phyloP scores from a whole-genome alignment of 1,139 yeast species.

The Casaregolazyma suthepensis region DNA sequence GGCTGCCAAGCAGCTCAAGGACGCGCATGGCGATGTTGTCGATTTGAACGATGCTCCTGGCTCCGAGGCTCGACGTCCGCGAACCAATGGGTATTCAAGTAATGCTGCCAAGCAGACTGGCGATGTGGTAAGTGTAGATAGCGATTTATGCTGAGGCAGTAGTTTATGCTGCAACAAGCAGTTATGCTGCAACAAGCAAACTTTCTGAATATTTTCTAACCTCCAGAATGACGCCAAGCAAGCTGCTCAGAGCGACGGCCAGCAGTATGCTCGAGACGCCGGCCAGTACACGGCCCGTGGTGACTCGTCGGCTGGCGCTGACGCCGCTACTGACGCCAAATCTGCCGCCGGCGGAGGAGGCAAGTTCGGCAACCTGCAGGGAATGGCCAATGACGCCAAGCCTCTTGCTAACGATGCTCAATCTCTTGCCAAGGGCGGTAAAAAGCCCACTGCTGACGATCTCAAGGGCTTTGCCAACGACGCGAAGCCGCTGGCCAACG shows the following conservation, averaged over 20 bases:
- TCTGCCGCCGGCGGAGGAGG: not conserved
- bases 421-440: not conserved
- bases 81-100: not conserved
- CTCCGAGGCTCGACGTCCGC: slow-evolving; percentile 2
- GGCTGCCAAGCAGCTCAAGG: slow-evolving; percentile 11
- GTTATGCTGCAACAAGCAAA: too few species aligned
- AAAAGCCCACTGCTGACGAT: not conserved
- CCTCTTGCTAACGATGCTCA: not conserved
- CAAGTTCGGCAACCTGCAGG: slow-evolving; percentile 21
- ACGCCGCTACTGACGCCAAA: not conserved
- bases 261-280: not conserved
- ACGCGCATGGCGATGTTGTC: slow-evolving; percentile 5
- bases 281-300: not conserved
- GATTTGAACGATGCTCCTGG: slow-evolving; percentile 6
- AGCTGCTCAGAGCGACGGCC: not conserved
- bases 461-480: not conserved
- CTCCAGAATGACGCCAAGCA: not conserved
- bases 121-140: not conserved
- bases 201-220: too few species aligned
- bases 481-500: not conserved
- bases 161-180: too few species aligned
- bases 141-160: not conserved
- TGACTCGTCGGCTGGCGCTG: not conserved
- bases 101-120: not conserved
- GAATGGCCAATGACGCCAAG: slow-evolving; percentile 27